Percentiles rank a stretch among this genome's conserved stretches.
Evolutionary conservation across 2,329 filamentous ascomycete genomes (phyloP).

Genomic region (Arthrobotrys sphaeroides): DNA sequence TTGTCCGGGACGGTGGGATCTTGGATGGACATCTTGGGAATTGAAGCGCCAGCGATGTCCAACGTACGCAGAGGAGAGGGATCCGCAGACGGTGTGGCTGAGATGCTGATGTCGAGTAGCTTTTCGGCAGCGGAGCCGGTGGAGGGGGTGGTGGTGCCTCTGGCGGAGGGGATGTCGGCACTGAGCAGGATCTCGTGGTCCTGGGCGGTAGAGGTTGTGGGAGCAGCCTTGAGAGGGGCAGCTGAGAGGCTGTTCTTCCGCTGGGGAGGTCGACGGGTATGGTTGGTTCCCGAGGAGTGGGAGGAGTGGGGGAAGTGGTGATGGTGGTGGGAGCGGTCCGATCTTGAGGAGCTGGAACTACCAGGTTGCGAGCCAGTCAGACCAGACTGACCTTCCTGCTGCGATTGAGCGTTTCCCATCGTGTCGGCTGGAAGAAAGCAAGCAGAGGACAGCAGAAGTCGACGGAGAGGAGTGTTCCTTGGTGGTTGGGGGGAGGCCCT

Average conservation of each 20-base stretch:
- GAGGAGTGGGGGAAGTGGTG: conserved; percentile 34
- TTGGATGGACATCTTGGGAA: conserved; percentile 47
- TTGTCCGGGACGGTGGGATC: conserved; percentile 38
- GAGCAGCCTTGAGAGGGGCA: conserved; percentile 50
- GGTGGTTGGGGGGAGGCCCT: conserved; percentile 3
- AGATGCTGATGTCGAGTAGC: conserved; percentile 47
- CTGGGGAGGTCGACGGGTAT: conserved; percentile 44
- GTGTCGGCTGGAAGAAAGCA: conserved; percentile 9
- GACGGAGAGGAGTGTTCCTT: not conserved
- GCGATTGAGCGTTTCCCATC: conserved; percentile 51
- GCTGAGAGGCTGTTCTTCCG: conserved; percentile 51
- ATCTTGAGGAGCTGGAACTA: conserved; percentile 28
- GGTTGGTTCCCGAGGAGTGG: conserved; percentile 26
- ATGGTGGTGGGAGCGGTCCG: conserved; percentile 36
- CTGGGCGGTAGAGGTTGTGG: conserved; percentile 48
- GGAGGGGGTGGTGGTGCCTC: conserved; percentile 28
- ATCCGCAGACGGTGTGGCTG: conserved; percentile 36
- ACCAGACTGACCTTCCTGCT: conserved; percentile 42
- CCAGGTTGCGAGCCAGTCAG: conserved; percentile 20
- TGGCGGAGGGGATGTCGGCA: conserved; percentile 18
- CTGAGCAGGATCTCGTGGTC: conserved; percentile 45
- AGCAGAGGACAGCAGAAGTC: not conserved
- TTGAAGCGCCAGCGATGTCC: conserved; percentile 31
- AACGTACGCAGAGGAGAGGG: conserved; percentile 33
- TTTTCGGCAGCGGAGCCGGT: conserved; percentile 45